Conservation (phyloP, 345 rosid species). For the Moricandia arvensis region DNA sequence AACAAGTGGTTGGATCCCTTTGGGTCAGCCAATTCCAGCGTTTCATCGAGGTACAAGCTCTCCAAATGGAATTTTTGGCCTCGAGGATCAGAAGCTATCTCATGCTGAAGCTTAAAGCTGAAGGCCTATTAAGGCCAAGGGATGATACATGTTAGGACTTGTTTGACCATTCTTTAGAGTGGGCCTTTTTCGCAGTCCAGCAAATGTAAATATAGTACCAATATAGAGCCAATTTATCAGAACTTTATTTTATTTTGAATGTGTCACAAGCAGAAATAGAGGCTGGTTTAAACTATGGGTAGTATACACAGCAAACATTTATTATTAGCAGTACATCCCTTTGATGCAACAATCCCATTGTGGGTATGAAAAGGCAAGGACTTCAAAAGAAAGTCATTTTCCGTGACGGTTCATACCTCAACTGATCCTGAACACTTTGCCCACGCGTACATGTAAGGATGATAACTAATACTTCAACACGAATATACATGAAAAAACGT, state of each 20-base stretch:
- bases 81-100: too few species aligned
- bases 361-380: constrained; percentile 93
- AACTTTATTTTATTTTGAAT: neutral
- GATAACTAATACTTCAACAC: neutral
- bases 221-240: too few species aligned
- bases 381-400: constrained; percentile 88
- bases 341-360: constrained; percentile 95
- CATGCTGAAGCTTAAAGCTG: too few species aligned
- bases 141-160: too few species aligned
- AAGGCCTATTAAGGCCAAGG: too few species aligned
- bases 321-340: constrained; percentile 97
- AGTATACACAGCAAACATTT: constrained; percentile 83
- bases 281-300: constrained; percentile 90
- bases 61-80: too few species aligned
- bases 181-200: too few species aligned
- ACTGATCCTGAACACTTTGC: constrained; percentile 93
- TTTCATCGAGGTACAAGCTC: too few species aligned
- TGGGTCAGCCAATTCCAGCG: too few species aligned
- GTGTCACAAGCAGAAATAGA: constrained; percentile 79
- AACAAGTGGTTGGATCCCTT: too few species aligned
- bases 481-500: neutral
- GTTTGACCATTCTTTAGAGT: too few species aligned
- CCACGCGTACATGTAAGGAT: constrained; percentile 84
- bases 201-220: too few species aligned
- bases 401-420: constrained; percentile 78